Evolutionary conservation across 148 eudicot species (phyloP), one percentile per base, ranked within the genome.

Genomic region (Rhododendron kiyosumense): DNA sequence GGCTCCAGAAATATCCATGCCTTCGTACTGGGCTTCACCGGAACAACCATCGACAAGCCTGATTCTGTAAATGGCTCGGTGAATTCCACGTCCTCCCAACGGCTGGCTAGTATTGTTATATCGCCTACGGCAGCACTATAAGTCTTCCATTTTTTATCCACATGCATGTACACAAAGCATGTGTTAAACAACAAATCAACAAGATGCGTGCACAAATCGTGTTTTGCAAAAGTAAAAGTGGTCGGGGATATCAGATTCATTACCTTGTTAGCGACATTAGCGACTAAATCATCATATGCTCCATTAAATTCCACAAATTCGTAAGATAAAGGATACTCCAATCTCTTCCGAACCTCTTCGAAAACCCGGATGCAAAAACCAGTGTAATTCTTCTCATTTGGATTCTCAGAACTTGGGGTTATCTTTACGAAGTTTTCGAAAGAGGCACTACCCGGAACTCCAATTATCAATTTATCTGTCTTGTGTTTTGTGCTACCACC

Each of bases 1-100:
- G 93, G 93, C 75, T 52, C 81, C 45, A 92, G 32, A 22, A 92
- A 88, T 41, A 88, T 85, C 93, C 90, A 90, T 36, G 83, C 78
- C 51, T 65, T 79, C 5, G 18, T 32, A 20, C 61, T 38, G 28
- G 24, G 75, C 73, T 81, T 86, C 36, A 38, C 82, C 0, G 87
- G 90, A 28, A 84, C 87, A 75, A 92, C 36, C 71, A 92, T 63
- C 0, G 83, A 32, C 85, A 90, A 65, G 28, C 89, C 87, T 24
- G 91, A 89, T 76, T 86, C 91, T 0, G 78, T 81, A 78, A 12
- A 89, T 36, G 93, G 91, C 48, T 46, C 48, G 10, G 48, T 88
- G 81, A 90, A 90, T 5, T 90, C 92, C 28, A 92, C 91, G 2
- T 3, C 7, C 0, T 76, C 84, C 24, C 82, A 81, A 14, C 93